phyloP scores from a whole-genome alignment of 768 basidiomycete genomes.

The Rhizopogon salebrosus region DNA sequence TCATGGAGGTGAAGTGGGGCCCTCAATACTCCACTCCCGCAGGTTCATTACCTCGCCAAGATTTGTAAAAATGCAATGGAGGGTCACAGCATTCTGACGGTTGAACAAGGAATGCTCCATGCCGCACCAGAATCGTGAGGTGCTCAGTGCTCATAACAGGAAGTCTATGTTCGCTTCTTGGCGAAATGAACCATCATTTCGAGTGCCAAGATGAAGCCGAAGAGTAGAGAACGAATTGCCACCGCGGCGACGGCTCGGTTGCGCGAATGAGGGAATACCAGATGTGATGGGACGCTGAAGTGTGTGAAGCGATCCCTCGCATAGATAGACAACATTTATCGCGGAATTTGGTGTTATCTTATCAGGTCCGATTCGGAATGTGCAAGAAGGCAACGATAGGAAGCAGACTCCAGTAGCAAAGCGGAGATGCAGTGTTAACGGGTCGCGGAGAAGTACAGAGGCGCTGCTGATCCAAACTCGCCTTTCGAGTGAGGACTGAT shows the following conservation, averaged over 20 bases:
- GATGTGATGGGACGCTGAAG: background rate
- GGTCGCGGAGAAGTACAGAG: background rate
- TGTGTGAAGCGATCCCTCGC: background rate
- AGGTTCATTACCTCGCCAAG: background rate
- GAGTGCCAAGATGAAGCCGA: background rate
- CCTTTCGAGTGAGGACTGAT: background rate
- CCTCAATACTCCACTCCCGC: background rate
- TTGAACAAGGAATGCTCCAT: conserved; percentile 1
- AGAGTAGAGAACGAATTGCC: background rate
- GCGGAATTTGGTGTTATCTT: background rate
- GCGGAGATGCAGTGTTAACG: background rate
- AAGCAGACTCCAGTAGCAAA: background rate
- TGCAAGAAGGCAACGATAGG: background rate
- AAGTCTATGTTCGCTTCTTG: background rate
- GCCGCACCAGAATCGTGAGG: background rate
- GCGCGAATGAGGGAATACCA: background rate
- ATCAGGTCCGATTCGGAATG: background rate
- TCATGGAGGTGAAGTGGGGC: background rate
- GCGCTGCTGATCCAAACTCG: background rate
- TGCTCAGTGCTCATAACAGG: background rate
- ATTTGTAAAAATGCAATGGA: background rate
- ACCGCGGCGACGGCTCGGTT: conserved; percentile 1
- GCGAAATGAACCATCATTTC: background rate
- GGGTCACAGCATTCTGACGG: background rate
- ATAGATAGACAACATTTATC: background rate